Evolutionary conservation across 306 rosid genomes (phyloP), one percentile per base, ranked within the genome.

Genomic region (Trifolium dubium): DNA sequence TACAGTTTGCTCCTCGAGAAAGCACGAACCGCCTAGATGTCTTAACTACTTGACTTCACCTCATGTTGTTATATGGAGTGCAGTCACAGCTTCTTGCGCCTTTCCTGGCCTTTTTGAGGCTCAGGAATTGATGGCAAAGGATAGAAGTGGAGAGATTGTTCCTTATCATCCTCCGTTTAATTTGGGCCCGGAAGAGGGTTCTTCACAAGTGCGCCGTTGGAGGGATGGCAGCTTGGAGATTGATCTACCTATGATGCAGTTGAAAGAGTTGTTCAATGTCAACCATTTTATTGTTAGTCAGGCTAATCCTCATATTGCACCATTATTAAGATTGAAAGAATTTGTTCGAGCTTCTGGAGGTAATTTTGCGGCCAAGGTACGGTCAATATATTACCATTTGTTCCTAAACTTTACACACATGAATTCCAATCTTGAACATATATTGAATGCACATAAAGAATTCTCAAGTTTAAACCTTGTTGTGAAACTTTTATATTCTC

Each of bases 41-140:
- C 98, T 94, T 32, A 94, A 94, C 83, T 94, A 94, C 87, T 77
- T 94, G 86, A 94, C 98, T 15, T 94, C 98, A 17, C 98, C 98
- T 39, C 96, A 94, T 77, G 98, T 94, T 84, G 97, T 94, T 60
- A 91, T 94, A 88, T 94, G 98, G 98, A 94, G 98, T 79, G 98
- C 98, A 35, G 98, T 94, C 69, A 94, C 96, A 2, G 98, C 98
- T 72, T 94, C 98, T 63, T 94, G 98, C 61, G 98, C 98, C 56
- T 94, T 94, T 74, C 98, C 96, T 55, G 98, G 96, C 51, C 98
- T 94, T 71, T 94, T 91, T 44, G 98, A 94, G 92, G 98, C 97
- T 28, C 97, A 94, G 82, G 98, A 94, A 79, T 81, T 94, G 69
- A 94, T 94, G 98, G 98, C 98, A 32, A 94, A 94, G 88, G 86